These are phyloP conservation scores for Scedosporium aurantiacum DNA, from an alignment of 2,329 filamentous ascomycete species.

Conservation along the genomic window DNA sequence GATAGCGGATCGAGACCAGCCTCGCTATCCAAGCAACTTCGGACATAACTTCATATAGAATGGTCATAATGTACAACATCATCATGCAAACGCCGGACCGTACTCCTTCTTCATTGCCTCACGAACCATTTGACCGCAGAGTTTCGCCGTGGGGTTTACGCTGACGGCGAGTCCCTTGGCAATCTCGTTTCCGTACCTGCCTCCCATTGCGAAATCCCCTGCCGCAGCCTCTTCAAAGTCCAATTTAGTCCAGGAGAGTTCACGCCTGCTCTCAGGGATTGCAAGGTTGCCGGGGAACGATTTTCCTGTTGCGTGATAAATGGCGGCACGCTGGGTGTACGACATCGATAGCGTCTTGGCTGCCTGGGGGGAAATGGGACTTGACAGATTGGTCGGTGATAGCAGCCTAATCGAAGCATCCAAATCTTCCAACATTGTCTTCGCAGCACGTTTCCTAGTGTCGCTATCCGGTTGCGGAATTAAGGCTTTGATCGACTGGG, in stretches of 20 bases:
- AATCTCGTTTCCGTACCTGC: conserved; percentile 54
- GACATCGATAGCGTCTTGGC: conserved; percentile 57
- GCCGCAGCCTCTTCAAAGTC: conserved; percentile 54
- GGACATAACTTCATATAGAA: conserved; percentile 1
- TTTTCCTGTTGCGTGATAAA: conserved; percentile 51
- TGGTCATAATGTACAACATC: not conserved
- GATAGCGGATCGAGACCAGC: conserved; percentile 2
- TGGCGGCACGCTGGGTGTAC: conserved; percentile 59
- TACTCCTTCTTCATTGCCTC: conserved; percentile 62
- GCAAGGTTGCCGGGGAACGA: conserved; percentile 22
- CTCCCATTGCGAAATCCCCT: conserved; percentile 51
- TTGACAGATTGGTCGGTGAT: conserved; percentile 37
- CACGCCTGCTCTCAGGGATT: conserved; percentile 27
- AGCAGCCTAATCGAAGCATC: conserved; percentile 47
- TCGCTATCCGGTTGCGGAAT: conserved; percentile 23
- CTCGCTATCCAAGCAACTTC: not conserved
- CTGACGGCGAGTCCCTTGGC: conserved; percentile 53
- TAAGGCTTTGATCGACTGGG: conserved; percentile 27
- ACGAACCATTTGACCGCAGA: conserved; percentile 58
- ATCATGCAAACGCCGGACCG: conserved; percentile 33
- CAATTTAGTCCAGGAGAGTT: conserved; percentile 38
- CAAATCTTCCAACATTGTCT: conserved; percentile 39
- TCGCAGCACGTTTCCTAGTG: conserved; percentile 28
- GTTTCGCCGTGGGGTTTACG: conserved; percentile 57
- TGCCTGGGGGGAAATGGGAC: conserved; percentile 50